Conservation (phyloP, 1,284 basidiomycete genomes). For the Tylopilus sp. region DNA sequence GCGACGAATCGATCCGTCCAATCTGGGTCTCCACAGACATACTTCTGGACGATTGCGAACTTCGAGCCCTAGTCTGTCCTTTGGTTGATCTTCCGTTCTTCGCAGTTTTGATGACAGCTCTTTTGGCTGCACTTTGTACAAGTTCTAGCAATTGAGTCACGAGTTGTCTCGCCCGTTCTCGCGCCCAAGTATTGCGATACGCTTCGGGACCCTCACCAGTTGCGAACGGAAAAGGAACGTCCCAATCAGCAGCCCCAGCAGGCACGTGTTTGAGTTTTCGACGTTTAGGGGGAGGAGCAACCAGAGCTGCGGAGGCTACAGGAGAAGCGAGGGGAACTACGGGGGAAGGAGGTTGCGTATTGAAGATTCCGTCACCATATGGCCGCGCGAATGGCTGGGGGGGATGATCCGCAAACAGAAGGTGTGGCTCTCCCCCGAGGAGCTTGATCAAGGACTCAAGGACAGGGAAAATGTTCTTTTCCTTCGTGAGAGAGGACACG, state of each 20-base stretch:
- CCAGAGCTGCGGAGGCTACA: conserved; percentile 1
- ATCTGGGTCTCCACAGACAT: conserved; percentile 18
- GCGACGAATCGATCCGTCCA: background rate
- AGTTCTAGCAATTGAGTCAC: conserved; percentile 56
- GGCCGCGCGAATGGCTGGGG: conserved; percentile 21
- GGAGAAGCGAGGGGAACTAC: background rate
- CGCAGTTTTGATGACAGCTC: conserved; percentile 43
- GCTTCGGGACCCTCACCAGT: conserved; percentile 61
- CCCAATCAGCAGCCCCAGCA: conserved; percentile 73
- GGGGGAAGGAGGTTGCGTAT: conserved; percentile 14
- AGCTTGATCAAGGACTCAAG: conserved; percentile 56
- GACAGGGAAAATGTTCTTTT: conserved; percentile 64
- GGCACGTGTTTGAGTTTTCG: conserved; percentile 62
- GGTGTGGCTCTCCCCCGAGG: conserved; percentile 31
- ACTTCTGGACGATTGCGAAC: conserved; percentile 11
- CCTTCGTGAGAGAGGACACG: conserved; percentile 51
- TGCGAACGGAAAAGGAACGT: conserved; percentile 69
- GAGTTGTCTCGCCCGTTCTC: conserved; percentile 55
- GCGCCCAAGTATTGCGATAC: conserved; percentile 59
- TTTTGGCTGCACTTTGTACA: conserved; percentile 53
- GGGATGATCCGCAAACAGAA: background rate
- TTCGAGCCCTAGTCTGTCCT: background rate
- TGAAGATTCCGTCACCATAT: conserved; percentile 17
- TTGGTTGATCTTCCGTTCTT: conserved; percentile 20
- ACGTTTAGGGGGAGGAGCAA: conserved; percentile 43